Evolutionary conservation across 2,329 filamentous ascomycete genomes (phyloP).

Genomic region (Paecilomyces sp.): DNA sequence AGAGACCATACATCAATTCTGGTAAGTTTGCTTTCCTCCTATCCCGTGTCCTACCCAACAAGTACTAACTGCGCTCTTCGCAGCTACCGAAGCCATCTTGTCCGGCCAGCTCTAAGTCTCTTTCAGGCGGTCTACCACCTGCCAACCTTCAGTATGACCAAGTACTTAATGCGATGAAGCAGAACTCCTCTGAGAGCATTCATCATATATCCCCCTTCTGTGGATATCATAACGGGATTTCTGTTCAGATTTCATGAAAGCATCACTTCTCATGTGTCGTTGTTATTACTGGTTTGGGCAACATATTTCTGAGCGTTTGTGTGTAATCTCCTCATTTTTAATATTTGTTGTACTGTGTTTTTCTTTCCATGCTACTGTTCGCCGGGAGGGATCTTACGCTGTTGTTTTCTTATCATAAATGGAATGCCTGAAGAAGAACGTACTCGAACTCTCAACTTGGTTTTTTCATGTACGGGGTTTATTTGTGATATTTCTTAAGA

Average conservation of each 20-base stretch:
- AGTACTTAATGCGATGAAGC: neutral
- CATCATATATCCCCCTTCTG: neutral
- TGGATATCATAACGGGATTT: neutral
- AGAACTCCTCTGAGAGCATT: neutral
- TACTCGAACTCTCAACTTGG: neutral
- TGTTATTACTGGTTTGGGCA: neutral
- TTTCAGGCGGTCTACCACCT: neutral
- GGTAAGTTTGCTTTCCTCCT: slow-evolving; percentile 50
- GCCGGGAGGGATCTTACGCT: neutral
- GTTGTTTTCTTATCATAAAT: neutral
- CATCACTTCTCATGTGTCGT: neutral
- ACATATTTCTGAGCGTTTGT: slow-evolving; percentile 2
- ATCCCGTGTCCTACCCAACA: neutral
- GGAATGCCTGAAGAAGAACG: slow-evolving; percentile 1
- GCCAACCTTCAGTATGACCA: neutral
- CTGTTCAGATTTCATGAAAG: neutral
- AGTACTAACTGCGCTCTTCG: slow-evolving; percentile 24
- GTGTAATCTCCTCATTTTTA: slow-evolving; percentile 10
- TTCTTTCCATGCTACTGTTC: neutral
- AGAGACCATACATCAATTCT: slow-evolving; percentile 88
- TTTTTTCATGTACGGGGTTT: neutral
- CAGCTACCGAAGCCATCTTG: slow-evolving; percentile 70
- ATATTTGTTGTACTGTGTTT: slow-evolving; percentile 2
- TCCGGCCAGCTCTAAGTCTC: slow-evolving; percentile 62
- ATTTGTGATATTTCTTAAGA: neutral